phyloP scores from a whole-genome alignment of 192 early-diverging fungal species.

The Endogone sp. region DNA sequence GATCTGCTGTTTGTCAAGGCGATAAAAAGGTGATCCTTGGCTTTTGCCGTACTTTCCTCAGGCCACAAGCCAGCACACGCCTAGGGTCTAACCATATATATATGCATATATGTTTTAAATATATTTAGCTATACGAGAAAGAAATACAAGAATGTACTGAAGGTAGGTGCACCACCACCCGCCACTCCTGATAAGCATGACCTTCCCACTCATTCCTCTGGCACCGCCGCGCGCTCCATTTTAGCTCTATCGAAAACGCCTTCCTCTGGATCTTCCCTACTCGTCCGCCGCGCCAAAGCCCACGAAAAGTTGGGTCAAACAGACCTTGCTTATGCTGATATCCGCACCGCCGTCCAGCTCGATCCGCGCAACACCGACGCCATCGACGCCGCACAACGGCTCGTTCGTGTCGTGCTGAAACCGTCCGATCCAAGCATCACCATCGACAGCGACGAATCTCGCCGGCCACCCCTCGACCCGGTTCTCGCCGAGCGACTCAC shows the following conservation, averaged over 20 bases:
- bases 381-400: not conserved
- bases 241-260: not conserved
- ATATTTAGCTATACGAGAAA: not conserved
- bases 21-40: too few species aligned
- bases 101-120: too few species aligned
- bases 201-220: too few species aligned
- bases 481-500: not conserved
- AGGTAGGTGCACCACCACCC: too few species aligned
- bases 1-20: too few species aligned
- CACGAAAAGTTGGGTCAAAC: not conserved
- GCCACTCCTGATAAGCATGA: too few species aligned
- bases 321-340: not conserved
- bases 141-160: not conserved
- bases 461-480: not conserved
- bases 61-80: too few species aligned
- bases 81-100: too few species aligned
- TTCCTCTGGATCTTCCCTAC: not conserved
- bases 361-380: not conserved
- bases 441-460: too few species aligned
- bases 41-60: too few species aligned
- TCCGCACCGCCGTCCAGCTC: not conserved
- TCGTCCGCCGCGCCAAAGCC: not conserved
- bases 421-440: too few species aligned
- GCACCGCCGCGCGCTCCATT: too few species aligned
- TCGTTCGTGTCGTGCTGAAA: not conserved